Base-by-base conservation (phyloP, 2,329 filamentous ascomycete species). In the Setomelanomma holmii region DNA sequence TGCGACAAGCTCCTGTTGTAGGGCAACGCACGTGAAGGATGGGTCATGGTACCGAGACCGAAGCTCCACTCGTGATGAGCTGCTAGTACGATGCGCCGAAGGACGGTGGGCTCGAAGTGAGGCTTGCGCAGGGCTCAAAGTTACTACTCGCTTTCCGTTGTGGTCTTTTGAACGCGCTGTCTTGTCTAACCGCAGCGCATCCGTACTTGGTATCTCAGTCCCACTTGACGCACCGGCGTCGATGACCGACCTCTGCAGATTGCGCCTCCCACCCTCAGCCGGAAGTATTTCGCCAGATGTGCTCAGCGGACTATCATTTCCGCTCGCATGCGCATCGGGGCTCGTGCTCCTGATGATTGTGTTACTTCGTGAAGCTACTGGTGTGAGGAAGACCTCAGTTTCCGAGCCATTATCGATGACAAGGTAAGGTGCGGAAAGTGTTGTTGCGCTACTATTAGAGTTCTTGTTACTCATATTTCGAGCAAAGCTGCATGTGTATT, bases 1-100 rank as follows among this genome's bases (percentile, higher is more conserved):
- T 12, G 7, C 33, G 7, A 14, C n/a, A 17, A 62, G 55, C 21
- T 53, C 49, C 47, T 51, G 46, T 44, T 55, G 51, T 2, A 65
- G 43, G 8, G 42, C 47, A 27, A 33, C 55, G n/a, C 49, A 52
- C 19, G 54, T 35, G 4, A 51, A 50, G 7, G 41, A n/a, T 5
- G 41, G 45, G 24, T 60, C 53, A 23, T 56, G 52, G 22, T 49
- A 52, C 2, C 14, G 45, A n/a, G 51, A 60, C 14, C 33, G 43
- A 2, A 45, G 22, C 12, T 60, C 53, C 4, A 55, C 19, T 17
- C 24, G 35, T 8, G 57, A 48, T 16, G 40, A 63, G 45, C 60
- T 63, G 5, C 44, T 55, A 19, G 56, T 53, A 4, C 48, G 53
- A 34, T 50, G 39, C 14, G 44, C 20, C n/a, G 33, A 33, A 17